These are phyloP conservation scores for Aspergillus funiculosus DNA, from an alignment of 495 filamentous ascomycete genomes.

Conservation along the genomic window DNA sequence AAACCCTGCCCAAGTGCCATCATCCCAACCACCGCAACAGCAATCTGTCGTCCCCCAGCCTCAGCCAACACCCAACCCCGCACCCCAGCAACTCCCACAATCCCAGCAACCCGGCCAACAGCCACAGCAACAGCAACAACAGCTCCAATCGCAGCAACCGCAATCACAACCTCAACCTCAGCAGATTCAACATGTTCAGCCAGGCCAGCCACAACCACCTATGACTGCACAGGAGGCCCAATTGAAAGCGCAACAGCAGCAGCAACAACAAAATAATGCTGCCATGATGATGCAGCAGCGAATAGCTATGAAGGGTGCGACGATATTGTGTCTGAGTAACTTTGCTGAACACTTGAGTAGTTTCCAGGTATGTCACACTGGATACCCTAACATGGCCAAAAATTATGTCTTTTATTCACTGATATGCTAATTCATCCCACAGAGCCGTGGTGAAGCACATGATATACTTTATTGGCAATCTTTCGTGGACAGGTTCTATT, in stretches of 20 bases:
- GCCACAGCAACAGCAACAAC: slow-evolving; percentile 33
- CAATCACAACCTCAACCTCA: slow-evolving; percentile 25
- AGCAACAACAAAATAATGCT: slow-evolving; percentile 40
- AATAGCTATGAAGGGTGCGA: slow-evolving; percentile 50
- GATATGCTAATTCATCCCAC: slow-evolving; percentile 21
- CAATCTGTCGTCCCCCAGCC: slow-evolving; percentile 40
- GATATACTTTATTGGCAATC: slow-evolving; percentile 65
- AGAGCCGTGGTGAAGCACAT: slow-evolving; percentile 53
- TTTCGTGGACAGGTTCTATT: slow-evolving; percentile 74
- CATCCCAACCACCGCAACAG: slow-evolving; percentile 37
- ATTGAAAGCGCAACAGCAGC: slow-evolving; percentile 39
- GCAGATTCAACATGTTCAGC: slow-evolving; percentile 28
- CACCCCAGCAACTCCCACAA: slow-evolving; percentile 30
- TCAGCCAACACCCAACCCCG: slow-evolving; percentile 43
- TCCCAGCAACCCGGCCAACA: slow-evolving; percentile 34
- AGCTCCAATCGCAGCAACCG: slow-evolving; percentile 36
- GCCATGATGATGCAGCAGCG: slow-evolving; percentile 45
- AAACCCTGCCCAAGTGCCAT: slow-evolving; percentile 40
- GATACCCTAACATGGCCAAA: not conserved
- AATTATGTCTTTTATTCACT: not conserved
- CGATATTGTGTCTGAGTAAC: slow-evolving; percentile 57
- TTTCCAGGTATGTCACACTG: slow-evolving; percentile 48
- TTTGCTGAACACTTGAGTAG: slow-evolving; percentile 67
- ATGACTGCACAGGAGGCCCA: slow-evolving; percentile 40
- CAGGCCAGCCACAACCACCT: slow-evolving; percentile 26